Base-by-base conservation (phyloP, 352 stramenopile species). In the Globisporangium lucens region DNA sequence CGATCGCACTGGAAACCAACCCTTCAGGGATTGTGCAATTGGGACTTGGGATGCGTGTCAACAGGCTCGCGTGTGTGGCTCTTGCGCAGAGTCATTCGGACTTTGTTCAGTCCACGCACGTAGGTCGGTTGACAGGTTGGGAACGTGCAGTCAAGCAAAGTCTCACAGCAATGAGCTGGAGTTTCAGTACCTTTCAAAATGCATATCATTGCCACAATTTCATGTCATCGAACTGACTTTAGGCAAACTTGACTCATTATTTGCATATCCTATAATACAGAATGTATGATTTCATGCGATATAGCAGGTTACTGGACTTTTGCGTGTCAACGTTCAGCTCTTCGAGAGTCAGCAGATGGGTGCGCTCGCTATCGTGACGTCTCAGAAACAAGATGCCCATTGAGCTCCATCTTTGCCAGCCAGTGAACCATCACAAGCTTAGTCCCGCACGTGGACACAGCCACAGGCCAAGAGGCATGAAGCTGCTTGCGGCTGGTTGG, bases 281-380 rank as follows among this genome's bases (percentile, higher is more conserved):
- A n/a, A 30, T 56, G 6, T 6, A 56, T 56, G 6, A 20, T 36
- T 20, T 24, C 9, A 59, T 57, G 24, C 4, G 15, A 5, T 27
- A 38, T 20, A 57, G 4, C 0, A 46, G 29, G 57, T 53, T 63
- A 38, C 3, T 5, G 36, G 35, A 15, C 36, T 22, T 51, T 52
- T 63, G 35, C 55, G 9, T 22, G 10, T 59, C 53, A 41, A 53
- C 2, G 27, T 59, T 33, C 53, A 59, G 47, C 47, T 13, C 46
- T 12, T 38, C 27, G 38, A 57, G 29, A 58, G 20, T 35, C 29
- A 57, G 41, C 60, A 65, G 43, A 65, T 65, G 60, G 60, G 60
- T 65, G 60, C 60, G 6, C 24, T 65, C n/a, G 46, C 60, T 30
- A 65, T 65, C 60, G 33, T 27, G 35, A 10, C 55, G 30, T 47